These are phyloP conservation scores for Jatropha curcas DNA, from an alignment of 345 rosid genomes.

Conservation along the genomic window DNA sequence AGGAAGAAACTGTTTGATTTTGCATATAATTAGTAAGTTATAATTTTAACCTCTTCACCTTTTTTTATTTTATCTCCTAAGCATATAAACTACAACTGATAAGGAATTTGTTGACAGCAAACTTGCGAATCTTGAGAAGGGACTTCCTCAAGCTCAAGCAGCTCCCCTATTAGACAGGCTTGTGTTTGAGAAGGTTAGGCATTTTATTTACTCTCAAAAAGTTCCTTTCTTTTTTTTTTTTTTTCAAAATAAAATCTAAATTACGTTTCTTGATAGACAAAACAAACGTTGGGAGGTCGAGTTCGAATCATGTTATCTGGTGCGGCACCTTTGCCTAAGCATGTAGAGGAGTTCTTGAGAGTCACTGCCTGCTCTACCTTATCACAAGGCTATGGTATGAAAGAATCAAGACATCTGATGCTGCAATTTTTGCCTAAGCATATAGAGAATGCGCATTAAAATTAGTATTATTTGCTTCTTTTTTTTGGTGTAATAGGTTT, in stretches of 20 bases:
- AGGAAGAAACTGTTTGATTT: constrained; percentile 65
- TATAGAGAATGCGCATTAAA: too few relatives aligned
- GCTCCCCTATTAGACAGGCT: constrained; percentile 79
- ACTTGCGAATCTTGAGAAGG: constrained; percentile 63
- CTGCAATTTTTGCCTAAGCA: too few relatives aligned
- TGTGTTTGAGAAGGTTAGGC: constrained; percentile 72
- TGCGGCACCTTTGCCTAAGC: constrained; percentile 89
- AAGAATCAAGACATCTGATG: not conserved
- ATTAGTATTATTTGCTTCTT: not conserved
- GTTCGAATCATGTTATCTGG: constrained; percentile 77
- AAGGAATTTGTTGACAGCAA: constrained; percentile 54
- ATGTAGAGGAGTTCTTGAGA: constrained; percentile 88
- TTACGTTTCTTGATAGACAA: constrained; percentile 43
- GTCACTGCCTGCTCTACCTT: constrained; percentile 75
- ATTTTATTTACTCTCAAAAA: not conserved
- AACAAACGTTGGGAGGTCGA: constrained; percentile 80
- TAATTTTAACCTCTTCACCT: constrained; percentile 2
- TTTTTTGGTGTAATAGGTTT: constrained; percentile 51
- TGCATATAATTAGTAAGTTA: constrained; percentile 83
- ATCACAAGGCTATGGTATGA: constrained; percentile 92
- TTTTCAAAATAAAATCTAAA: too few relatives aligned
- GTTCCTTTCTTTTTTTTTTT: not conserved
- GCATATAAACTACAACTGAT: constrained; percentile 18
- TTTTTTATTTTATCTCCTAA: constrained; percentile 7
- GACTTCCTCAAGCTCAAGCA: constrained; percentile 80